These are phyloP conservation scores for Ramaria rubella DNA, from an alignment of 768 basidiomycete genomes.

Conservation along the genomic window DNA sequence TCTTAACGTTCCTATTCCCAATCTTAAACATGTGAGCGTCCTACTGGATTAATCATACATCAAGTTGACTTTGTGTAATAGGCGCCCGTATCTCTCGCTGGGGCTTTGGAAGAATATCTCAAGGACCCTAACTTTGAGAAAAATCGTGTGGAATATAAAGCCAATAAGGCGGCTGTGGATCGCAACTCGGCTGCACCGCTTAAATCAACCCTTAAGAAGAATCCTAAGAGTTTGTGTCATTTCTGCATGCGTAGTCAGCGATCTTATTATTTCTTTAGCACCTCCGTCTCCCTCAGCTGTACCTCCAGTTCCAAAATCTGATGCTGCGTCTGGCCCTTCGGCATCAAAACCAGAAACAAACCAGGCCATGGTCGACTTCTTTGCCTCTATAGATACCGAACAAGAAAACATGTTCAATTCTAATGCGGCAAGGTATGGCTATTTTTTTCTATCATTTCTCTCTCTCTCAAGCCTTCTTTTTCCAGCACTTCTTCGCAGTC, in stretches of 20 bases:
- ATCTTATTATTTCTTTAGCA: constrained; percentile 4
- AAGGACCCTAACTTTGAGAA: constrained; percentile 96
- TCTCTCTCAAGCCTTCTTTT: constrained; percentile 8
- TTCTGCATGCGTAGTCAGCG: background rate
- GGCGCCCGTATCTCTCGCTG: constrained; percentile 94
- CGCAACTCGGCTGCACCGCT: constrained; percentile 18
- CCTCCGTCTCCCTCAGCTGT: constrained; percentile 17
- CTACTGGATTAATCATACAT: background rate
- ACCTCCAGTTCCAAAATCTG: constrained; percentile 19
- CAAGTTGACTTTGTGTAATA: constrained; percentile 23
- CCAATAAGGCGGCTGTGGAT: constrained; percentile 66
- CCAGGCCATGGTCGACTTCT: constrained; percentile 74
- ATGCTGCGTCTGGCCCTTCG: constrained; percentile 15
- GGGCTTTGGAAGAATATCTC: constrained; percentile 90
- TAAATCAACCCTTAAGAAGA: background rate
- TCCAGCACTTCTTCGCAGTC: background rate
- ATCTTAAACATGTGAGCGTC: constrained; percentile 63
- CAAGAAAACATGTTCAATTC: constrained; percentile 69
- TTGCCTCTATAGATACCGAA: constrained; percentile 77
- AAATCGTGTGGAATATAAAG: constrained; percentile 87
- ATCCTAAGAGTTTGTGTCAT: constrained; percentile 4
- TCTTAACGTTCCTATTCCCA: constrained; percentile 90
- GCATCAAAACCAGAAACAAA: constrained; percentile 30
- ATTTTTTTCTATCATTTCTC: background rate
- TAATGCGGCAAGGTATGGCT: constrained; percentile 46